A percentile compares a stretch with the other conserved stretches of the same genome.
phyloP scores from a whole-genome alignment of 768 basidiomycete species.

The Hericium alpestre region DNA sequence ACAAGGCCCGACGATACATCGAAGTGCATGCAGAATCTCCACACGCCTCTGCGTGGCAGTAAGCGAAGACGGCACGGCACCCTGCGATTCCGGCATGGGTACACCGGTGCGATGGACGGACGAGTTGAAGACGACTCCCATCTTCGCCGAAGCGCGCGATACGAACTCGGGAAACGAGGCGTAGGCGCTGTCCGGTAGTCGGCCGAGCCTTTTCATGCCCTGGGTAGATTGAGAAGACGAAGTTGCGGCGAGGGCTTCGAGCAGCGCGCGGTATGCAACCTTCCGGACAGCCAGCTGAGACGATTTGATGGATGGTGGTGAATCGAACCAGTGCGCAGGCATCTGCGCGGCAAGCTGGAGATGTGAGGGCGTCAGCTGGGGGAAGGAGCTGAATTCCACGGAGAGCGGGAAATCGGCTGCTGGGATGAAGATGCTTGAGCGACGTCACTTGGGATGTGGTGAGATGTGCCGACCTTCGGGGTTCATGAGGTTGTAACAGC shows the following conservation, averaged over 20 bases:
- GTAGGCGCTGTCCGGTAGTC: slow-evolving; percentile 18
- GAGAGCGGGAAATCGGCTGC: slow-evolving; percentile 48
- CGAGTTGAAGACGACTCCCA: neutral
- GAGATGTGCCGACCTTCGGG: slow-evolving; percentile 29
- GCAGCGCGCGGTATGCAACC: slow-evolving; percentile 60
- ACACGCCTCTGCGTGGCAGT: slow-evolving; percentile 29
- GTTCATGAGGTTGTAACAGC: slow-evolving; percentile 68
- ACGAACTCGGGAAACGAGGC: neutral
- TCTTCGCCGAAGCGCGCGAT: neutral
- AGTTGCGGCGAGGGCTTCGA: slow-evolving; percentile 27
- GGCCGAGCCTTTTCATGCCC: slow-evolving; percentile 2
- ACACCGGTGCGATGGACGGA: neutral
- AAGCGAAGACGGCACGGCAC: neutral
- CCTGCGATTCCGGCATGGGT: neutral
- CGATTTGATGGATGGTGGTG: slow-evolving; percentile 20
- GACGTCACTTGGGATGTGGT: slow-evolving; percentile 1
- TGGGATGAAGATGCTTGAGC: neutral
- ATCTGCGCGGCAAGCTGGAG: slow-evolving; percentile 66
- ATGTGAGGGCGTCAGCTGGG: slow-evolving; percentile 35
- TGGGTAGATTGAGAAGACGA: neutral
- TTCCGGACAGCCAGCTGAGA: slow-evolving; percentile 52
- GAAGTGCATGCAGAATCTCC: slow-evolving; percentile 50
- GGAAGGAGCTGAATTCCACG: slow-evolving; percentile 12
- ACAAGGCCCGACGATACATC: slow-evolving; percentile 59
- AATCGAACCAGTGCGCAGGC: slow-evolving; percentile 49